phyloP scores from a whole-genome alignment of 805 yeast genomes.

The Sugiyamaella marilandica region DNA sequence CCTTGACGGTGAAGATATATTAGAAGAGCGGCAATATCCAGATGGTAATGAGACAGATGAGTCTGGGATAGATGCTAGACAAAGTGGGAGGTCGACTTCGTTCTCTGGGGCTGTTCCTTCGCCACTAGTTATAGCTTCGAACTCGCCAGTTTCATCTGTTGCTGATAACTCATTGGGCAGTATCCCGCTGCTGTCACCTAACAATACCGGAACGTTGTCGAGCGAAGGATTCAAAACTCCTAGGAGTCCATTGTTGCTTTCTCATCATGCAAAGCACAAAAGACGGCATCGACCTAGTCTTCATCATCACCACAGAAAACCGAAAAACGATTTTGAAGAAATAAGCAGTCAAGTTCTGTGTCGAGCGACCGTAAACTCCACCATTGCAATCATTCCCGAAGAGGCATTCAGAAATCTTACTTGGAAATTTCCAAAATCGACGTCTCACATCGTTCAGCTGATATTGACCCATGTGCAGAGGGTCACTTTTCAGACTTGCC shows the following conservation, averaged over 20 bases:
- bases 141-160: constrained; percentile 2
- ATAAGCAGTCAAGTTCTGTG: constrained; percentile 50
- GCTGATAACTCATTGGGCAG: not conserved
- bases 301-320: not conserved
- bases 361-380: constrained; percentile 66
- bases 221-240: not conserved
- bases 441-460: constrained; percentile 92
- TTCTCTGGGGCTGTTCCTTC: not conserved
- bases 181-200: constrained; percentile 1
- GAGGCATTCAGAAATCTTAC: constrained; percentile 73
- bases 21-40: not conserved
- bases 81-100: not conserved
- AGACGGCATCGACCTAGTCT: not conserved
- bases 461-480: constrained; percentile 79
- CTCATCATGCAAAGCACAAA: not conserved
- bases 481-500: constrained; percentile 88
- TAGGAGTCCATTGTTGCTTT: not conserved
- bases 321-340: constrained; percentile 10
- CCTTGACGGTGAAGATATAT: not conserved
- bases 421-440: constrained; percentile 74
- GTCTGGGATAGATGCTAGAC: not conserved
- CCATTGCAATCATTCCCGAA: constrained; percentile 88
- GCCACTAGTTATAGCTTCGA: not conserved
- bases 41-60: constrained; percentile 11
- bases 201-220: not conserved